phyloP scores from a whole-genome alignment of 129 eudicot species.

The Silybum marianum region DNA sequence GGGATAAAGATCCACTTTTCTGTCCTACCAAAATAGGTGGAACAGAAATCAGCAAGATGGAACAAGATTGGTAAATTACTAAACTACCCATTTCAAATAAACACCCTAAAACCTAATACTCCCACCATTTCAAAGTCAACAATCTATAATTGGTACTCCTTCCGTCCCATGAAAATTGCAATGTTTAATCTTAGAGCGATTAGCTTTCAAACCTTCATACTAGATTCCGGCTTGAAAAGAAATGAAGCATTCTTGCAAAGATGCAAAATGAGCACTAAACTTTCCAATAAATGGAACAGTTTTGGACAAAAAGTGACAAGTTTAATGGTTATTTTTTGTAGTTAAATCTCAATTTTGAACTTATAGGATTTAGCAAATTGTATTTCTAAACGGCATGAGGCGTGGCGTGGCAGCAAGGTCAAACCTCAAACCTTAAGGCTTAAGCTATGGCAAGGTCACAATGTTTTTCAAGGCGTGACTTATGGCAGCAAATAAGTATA shows the following conservation, averaged over 20 bases:
- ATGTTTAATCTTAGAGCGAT: background rate
- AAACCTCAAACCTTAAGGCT: background rate
- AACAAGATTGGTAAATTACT: background rate
- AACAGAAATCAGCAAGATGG: background rate
- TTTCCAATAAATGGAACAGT: background rate
- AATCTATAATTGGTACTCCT: background rate
- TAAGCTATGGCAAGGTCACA: background rate
- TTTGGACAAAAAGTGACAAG: background rate
- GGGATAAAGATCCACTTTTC: background rate
- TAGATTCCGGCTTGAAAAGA: background rate
- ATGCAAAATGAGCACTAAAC: background rate
- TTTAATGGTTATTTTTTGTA: background rate
- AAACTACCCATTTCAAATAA: background rate
- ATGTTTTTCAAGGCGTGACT: background rate
- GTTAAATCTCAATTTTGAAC: background rate
- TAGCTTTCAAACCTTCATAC: conserved; percentile 4
- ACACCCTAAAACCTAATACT: background rate
- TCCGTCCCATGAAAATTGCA: background rate
- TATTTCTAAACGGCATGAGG: background rate
- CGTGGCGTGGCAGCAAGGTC: too few relatives aligned
- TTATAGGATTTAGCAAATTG: background rate
- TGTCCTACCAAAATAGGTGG: background rate
- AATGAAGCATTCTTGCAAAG: background rate
- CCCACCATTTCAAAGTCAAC: background rate
- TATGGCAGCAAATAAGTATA: background rate